These are phyloP conservation scores for Gliomastix tumulicola DNA, from an alignment of 2,329 filamentous ascomycete species.

Conservation along the genomic window DNA sequence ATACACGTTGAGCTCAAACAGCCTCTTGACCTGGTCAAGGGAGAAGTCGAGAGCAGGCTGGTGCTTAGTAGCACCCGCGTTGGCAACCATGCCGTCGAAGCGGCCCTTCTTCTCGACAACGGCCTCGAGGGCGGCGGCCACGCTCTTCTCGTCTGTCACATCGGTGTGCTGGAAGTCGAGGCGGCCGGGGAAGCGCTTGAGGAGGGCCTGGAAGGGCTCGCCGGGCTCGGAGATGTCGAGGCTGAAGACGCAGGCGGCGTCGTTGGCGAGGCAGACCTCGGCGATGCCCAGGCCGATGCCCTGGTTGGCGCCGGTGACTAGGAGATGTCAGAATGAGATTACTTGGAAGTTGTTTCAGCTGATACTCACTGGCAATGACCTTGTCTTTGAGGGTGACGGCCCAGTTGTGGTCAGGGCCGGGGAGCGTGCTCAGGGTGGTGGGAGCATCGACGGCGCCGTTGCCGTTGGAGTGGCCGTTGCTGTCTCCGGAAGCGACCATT, in stretches of 20 bases:
- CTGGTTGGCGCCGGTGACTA: conserved; percentile 33
- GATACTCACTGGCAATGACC: conserved; percentile 28
- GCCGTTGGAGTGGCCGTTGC: no score
- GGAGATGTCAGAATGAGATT: background rate
- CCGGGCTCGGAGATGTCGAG: conserved; percentile 17
- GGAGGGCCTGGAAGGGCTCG: conserved; percentile 17
- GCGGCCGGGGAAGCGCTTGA: conserved; percentile 29
- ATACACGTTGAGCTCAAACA: conserved; percentile 36
- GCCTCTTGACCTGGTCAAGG: conserved; percentile 18
- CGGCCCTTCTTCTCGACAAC: conserved; percentile 27
- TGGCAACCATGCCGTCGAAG: conserved; percentile 40
- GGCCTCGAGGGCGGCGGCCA: conserved; percentile 30
- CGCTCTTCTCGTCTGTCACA: conserved; percentile 31
- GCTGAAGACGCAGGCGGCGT: conserved; percentile 20
- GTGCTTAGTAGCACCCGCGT: conserved; percentile 43
- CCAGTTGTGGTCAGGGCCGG: conserved; percentile 23
- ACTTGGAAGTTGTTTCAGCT: background rate
- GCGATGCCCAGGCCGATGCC: conserved; percentile 38
- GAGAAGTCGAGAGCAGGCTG: conserved; percentile 37
- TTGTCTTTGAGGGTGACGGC: conserved; percentile 25
- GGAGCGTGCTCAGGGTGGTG: conserved; percentile 18
- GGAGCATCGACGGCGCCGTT: background rate
- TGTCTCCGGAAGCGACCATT: no score
- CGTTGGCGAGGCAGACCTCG: conserved; percentile 36
- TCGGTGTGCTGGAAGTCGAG: conserved; percentile 37